Conservation (phyloP, 768 basidiomycete species). For the Trametes cingulata region DNA sequence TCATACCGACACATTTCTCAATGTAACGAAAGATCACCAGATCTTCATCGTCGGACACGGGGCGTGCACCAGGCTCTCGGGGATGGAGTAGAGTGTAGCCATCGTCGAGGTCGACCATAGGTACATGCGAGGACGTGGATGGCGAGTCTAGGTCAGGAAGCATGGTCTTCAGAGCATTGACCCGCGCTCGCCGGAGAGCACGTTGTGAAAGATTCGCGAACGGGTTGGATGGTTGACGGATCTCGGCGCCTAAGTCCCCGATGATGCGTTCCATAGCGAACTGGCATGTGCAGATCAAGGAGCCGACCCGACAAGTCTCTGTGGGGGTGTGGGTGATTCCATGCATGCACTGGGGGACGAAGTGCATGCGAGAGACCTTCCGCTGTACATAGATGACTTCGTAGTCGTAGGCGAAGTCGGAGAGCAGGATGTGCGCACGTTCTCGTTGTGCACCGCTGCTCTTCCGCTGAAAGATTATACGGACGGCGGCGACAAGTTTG, state of each 20-base stretch:
- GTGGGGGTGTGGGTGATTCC: conserved; percentile 31
- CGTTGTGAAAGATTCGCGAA: conserved; percentile 30
- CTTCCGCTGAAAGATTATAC: conserved; percentile 26
- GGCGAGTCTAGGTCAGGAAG: background rate
- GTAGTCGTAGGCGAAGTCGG: conserved; percentile 35
- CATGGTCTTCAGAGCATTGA: conserved; percentile 27
- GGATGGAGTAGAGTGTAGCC: background rate
- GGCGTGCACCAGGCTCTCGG: background rate
- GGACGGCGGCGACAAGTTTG: conserved; percentile 30
- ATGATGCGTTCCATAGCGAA: conserved; percentile 31
- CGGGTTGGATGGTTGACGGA: conserved; percentile 29
- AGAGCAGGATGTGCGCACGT: conserved; percentile 22
- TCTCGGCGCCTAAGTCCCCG: conserved; percentile 29
- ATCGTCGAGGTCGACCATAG: background rate
- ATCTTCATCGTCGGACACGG: background rate
- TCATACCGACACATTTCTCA: background rate
- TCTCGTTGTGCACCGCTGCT: background rate
- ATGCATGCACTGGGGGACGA: conserved; percentile 37
- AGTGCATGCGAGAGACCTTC: conserved; percentile 32
- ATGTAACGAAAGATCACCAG: background rate
- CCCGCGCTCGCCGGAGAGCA: conserved; percentile 21
- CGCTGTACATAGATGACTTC: conserved; percentile 39
- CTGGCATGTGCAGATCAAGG: conserved; percentile 17
- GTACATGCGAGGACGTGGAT: background rate
- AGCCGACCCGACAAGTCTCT: conserved; percentile 28